phyloP scores from a whole-genome alignment of 345 rosid species.

The Lepidium africanum region DNA sequence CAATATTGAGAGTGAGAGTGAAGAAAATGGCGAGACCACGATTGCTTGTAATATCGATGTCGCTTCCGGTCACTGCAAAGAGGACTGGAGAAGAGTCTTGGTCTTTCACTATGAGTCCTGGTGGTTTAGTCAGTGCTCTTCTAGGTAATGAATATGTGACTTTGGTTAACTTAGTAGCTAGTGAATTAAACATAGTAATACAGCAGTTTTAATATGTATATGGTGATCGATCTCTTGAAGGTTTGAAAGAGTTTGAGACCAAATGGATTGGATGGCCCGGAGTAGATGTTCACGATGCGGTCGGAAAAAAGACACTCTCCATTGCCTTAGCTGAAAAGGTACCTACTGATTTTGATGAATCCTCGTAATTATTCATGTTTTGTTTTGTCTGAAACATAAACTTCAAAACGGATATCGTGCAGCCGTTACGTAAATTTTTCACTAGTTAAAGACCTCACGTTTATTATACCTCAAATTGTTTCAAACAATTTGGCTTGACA shows the following conservation, averaged over 20 bases:
- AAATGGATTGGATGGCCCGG: constrained; percentile 99
- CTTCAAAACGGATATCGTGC: background rate
- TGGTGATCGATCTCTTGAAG: constrained; percentile 32
- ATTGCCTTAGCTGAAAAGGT: constrained; percentile 88
- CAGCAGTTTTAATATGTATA: background rate
- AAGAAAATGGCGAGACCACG: constrained; percentile 46
- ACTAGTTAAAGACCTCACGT: background rate
- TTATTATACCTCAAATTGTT: background rate
- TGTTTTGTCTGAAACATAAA: background rate
- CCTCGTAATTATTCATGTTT: background rate
- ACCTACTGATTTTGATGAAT: background rate
- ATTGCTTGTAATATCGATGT: constrained; percentile 83
- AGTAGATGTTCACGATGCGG: constrained; percentile 84
- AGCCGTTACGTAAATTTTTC: background rate
- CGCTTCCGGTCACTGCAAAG: constrained; percentile 88
- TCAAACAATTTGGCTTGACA: background rate
- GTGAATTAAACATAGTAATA: background rate
- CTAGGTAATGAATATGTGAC: constrained; percentile 44
- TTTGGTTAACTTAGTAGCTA: background rate
- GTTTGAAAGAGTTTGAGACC: constrained; percentile 92
- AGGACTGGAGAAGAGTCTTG: constrained; percentile 81
- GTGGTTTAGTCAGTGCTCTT: constrained; percentile 93
- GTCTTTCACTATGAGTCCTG: constrained; percentile 87
- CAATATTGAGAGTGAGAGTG: background rate
- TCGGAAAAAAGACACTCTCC: constrained; percentile 81